phyloP scores from a whole-genome alignment of 805 yeast species.

The Metschnikowia kunwiensis region DNA sequence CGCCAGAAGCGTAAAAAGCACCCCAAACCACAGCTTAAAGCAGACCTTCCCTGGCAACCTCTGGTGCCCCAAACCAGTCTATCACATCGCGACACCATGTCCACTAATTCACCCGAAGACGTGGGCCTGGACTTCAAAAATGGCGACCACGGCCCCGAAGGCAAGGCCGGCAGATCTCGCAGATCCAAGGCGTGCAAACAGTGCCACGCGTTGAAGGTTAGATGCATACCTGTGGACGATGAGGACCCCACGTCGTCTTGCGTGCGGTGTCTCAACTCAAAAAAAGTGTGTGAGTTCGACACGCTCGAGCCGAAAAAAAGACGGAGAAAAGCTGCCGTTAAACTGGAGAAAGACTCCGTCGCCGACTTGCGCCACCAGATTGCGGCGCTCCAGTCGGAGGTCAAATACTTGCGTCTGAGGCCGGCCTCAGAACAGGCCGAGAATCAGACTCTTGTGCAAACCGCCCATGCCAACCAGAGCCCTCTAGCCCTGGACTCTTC shows the following conservation, averaged over 20 bases:
- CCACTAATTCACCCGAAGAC: slow-evolving; percentile 10
- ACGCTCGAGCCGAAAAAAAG: slow-evolving; percentile 54
- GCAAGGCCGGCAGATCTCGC: slow-evolving; percentile 22
- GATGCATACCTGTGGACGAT: slow-evolving; percentile 71
- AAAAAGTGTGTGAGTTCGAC: slow-evolving; percentile 65
- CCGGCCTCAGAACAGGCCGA: slow-evolving; percentile 5
- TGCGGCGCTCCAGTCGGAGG: slow-evolving; percentile 19
- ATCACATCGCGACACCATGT: slow-evolving; percentile 5
- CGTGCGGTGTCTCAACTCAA: slow-evolving; percentile 64
- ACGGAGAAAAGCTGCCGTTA: slow-evolving; percentile 29
- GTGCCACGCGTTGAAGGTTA: slow-evolving; percentile 83
- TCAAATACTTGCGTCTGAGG: slow-evolving; percentile 9
- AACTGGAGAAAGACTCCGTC: slow-evolving; percentile 18
- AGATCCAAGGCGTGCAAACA: slow-evolving; percentile 60
- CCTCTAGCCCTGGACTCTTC: slow-evolving; percentile 9
- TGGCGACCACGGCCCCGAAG: slow-evolving; percentile 4
- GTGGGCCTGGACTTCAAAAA: slow-evolving; percentile 9
- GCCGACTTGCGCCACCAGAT: slow-evolving; percentile 22
- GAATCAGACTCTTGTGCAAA: not conserved
- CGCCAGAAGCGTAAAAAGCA: too few relatives aligned
- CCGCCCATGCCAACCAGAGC: slow-evolving; percentile 1
- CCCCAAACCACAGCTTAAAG: too few relatives aligned
- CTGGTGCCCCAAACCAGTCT: too few relatives aligned
- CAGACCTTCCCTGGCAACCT: too few relatives aligned
- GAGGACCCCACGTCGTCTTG: slow-evolving; percentile 64